phyloP scores from a whole-genome alignment of 179 eudicot genomes.

The Spergularia azorica region DNA sequence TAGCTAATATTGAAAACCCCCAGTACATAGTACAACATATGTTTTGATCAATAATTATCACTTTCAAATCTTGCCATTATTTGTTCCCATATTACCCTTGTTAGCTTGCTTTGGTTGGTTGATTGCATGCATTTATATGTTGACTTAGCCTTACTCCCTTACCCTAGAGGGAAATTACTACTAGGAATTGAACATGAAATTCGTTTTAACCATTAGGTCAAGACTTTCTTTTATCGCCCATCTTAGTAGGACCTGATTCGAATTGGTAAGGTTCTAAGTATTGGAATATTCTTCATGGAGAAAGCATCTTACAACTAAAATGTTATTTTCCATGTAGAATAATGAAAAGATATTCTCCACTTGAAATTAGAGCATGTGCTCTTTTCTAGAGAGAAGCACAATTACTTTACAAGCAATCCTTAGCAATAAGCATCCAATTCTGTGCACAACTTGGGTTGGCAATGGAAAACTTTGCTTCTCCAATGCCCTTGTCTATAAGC shows the following conservation, averaged over 20 bases:
- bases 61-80: neutral
- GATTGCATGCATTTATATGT: neutral
- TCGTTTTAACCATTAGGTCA: too few relatives aligned
- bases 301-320: too few relatives aligned
- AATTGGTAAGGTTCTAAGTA: too few relatives aligned
- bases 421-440: neutral
- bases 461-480: constrained; percentile 1
- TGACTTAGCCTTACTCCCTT: neutral
- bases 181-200: too few relatives aligned
- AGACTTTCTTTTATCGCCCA: too few relatives aligned
- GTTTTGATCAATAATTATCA: constrained; percentile 22
- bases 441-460: constrained; percentile 12
- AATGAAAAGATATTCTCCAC: neutral
- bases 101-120: neutral
- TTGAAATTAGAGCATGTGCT: neutral
- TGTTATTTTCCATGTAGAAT: neutral
- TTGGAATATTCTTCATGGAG: too few relatives aligned
- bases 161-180: too few relatives aligned
- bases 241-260: too few relatives aligned
- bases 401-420: neutral
- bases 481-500: constrained; percentile 9
- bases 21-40: constrained; percentile 36
- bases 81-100: neutral
- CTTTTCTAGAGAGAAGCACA: neutral
- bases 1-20: constrained; percentile 23